phyloP scores from a whole-genome alignment of 73 alveolate genomes.

The Paramecium biaurelia region DNA sequence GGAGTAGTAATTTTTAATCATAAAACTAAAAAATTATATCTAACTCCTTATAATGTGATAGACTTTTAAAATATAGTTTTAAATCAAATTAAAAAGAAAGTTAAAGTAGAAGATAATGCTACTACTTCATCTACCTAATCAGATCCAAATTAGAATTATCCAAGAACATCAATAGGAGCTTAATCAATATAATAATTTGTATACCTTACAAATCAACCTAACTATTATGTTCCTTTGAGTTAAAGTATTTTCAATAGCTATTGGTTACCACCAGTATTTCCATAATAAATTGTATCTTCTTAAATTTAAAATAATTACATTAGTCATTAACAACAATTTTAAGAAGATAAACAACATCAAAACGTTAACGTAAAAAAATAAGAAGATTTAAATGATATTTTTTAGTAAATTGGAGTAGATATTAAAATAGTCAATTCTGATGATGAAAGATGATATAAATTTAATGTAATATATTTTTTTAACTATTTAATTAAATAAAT shows the following conservation, averaged over 20 bases:
- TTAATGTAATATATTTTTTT: background rate
- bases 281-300: background rate
- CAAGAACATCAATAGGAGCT: background rate
- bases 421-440: background rate
- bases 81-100: background rate
- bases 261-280: background rate
- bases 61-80: background rate
- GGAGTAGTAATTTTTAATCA: slow-evolving; percentile 7
- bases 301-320: background rate
- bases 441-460: background rate
- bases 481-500: background rate
- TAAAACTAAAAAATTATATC: background rate
- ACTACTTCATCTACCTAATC: background rate
- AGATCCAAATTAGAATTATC: background rate
- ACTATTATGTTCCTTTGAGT: background rate
- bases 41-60: slow-evolving; percentile 20
- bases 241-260: slow-evolving; percentile 3
- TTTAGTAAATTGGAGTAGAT: background rate
- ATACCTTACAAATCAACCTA: background rate
- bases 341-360: background rate
- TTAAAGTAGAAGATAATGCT: slow-evolving; percentile 4
- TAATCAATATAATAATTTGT: background rate
- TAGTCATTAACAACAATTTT: background rate
- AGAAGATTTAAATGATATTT: background rate
- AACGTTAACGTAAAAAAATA: background rate